Percentiles rank a stretch among this genome's conserved stretches.
These are phyloP conservation scores for Hevea brasiliensis DNA, from an alignment of 345 rosid species.

Conservation along the genomic window DNA sequence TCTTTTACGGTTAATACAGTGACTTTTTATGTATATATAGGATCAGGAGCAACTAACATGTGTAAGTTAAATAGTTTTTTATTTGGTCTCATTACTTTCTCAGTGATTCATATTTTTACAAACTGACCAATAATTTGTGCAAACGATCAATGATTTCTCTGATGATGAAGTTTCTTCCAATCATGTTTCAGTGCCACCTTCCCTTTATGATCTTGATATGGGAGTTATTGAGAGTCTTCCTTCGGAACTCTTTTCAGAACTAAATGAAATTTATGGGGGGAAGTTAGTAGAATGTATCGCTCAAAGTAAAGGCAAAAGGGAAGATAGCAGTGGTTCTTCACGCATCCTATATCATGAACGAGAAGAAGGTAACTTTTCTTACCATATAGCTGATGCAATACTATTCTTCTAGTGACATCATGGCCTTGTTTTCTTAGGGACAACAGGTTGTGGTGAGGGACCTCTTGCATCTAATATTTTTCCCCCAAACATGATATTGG, in stretches of 20 bases:
- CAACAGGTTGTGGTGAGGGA: constrained; percentile 19
- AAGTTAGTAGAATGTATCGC: constrained; percentile 59
- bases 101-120: too few relatives aligned
- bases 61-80: too few relatives aligned
- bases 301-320: constrained; percentile 45
- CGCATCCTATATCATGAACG: constrained; percentile 22
- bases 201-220: constrained; percentile 71
- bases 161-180: constrained; percentile 25
- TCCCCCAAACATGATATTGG: constrained; percentile 16
- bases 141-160: constrained; percentile 34
- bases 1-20: neutral
- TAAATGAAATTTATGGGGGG: constrained; percentile 80
- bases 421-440: constrained; percentile 22
- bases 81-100: too few relatives aligned
- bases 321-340: constrained; percentile 23
- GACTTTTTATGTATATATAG: neutral
- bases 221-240: constrained; percentile 86
- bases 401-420: constrained; percentile 12
- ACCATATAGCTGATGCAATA: neutral
- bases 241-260: constrained; percentile 67
- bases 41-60: too few relatives aligned
- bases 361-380: constrained; percentile 38
- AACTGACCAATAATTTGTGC: constrained; percentile 19
- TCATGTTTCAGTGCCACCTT: constrained; percentile 51
- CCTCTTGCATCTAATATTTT: constrained; percentile 29